Conservation (phyloP, 768 basidiomycete species). For the Suillus cothurnatus region DNA sequence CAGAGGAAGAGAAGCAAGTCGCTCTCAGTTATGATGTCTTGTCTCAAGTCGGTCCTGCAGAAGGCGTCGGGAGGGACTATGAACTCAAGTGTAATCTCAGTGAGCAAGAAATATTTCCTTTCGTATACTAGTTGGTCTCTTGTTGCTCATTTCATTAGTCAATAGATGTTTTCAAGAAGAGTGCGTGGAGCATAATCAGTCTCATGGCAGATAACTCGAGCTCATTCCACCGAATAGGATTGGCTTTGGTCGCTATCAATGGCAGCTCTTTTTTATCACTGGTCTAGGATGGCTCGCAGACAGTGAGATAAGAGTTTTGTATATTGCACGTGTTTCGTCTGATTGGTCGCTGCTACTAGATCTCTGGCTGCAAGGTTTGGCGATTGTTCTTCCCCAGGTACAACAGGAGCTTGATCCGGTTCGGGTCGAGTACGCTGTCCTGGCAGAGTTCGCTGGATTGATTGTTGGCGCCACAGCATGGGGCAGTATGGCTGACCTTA, state of each 20-base stretch:
- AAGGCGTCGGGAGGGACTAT: slow-evolving; percentile 34
- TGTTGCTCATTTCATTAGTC: slow-evolving; percentile 29
- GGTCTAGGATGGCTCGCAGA: slow-evolving; percentile 54
- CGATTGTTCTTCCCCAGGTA: slow-evolving; percentile 47
- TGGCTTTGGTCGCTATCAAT: slow-evolving; percentile 52
- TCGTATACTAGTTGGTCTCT: neutral
- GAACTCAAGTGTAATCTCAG: slow-evolving; percentile 37
- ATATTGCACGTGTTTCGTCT: slow-evolving; percentile 28
- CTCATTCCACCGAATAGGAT: slow-evolving; percentile 34
- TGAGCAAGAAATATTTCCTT: slow-evolving; percentile 15
- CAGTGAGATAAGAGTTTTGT: slow-evolving; percentile 37
- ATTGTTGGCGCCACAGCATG: slow-evolving; percentile 51
- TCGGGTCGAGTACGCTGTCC: slow-evolving; percentile 46
- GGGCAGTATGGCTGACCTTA: slow-evolving; percentile 52
- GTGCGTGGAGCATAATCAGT: slow-evolving; percentile 29
- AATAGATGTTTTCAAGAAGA: slow-evolving; percentile 50
- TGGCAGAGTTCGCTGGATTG: slow-evolving; percentile 49
- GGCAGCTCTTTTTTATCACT: slow-evolving; percentile 47
- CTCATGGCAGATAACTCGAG: neutral
- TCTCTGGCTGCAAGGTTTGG: slow-evolving; percentile 49
- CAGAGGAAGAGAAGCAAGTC: slow-evolving; percentile 20
- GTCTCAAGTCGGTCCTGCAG: slow-evolving; percentile 8
- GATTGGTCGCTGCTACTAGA: slow-evolving; percentile 13
- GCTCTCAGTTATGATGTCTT: slow-evolving; percentile 17
- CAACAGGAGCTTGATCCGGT: slow-evolving; percentile 44